These are phyloP conservation scores for Paramecium sonneborni DNA, from an alignment of 73 alveolate genomes.

Conservation along the genomic window DNA sequence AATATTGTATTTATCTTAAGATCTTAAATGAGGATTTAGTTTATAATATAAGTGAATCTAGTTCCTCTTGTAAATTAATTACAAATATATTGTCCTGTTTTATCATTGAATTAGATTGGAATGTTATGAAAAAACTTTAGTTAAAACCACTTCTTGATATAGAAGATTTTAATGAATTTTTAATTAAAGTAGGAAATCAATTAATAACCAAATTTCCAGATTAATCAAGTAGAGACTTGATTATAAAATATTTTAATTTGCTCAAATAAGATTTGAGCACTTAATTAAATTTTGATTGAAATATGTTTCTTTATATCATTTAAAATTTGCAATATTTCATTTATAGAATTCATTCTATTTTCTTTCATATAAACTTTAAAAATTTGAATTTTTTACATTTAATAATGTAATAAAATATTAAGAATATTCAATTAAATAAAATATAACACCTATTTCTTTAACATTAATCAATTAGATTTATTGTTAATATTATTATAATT, in stretches of 20 bases:
- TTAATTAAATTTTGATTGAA: conserved; percentile 18
- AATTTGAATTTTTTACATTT: too few species aligned
- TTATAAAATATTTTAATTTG: background rate
- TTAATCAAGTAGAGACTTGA: background rate
- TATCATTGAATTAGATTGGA: background rate
- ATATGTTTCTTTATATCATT: background rate
- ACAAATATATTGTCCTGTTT: background rate
- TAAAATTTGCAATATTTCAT: background rate
- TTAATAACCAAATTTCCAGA: background rate
- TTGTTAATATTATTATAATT: background rate
- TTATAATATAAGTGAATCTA: background rate
- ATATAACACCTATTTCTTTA: too few species aligned
- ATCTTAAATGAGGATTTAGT: background rate
- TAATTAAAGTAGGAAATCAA: background rate
- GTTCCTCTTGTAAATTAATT: background rate
- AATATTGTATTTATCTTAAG: background rate
- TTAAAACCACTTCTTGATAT: background rate
- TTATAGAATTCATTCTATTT: too few species aligned
- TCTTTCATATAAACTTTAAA: too few species aligned
- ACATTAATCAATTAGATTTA: background rate
- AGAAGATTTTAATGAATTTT: background rate
- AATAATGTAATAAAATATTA: too few species aligned
- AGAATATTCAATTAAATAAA: too few species aligned
- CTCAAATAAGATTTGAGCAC: background rate
- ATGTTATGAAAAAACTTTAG: background rate